phyloP scores from a whole-genome alignment of 2,329 filamentous ascomycete species.

The Blastomyces emzantsi region DNA sequence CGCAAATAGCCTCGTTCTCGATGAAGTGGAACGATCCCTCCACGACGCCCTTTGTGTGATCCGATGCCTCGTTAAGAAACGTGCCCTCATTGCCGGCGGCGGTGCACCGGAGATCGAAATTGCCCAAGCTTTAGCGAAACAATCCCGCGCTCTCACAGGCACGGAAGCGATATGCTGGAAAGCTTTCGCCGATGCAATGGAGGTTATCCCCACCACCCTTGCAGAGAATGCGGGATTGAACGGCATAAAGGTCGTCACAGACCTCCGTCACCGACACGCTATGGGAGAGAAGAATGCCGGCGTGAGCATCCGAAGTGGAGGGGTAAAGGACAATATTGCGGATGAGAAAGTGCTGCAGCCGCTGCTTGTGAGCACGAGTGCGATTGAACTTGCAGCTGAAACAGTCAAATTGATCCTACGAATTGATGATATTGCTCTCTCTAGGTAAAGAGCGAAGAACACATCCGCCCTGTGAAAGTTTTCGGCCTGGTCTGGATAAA shows the following conservation, averaged over 20 bases:
- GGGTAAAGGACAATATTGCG: slow-evolving; percentile 92
- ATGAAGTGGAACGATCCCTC: slow-evolving; percentile 92
- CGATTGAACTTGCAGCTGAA: slow-evolving; percentile 93
- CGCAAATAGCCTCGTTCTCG: slow-evolving; percentile 86
- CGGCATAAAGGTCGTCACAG: slow-evolving; percentile 97
- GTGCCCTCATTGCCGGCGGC: slow-evolving; percentile 94
- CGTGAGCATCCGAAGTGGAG: slow-evolving; percentile 95
- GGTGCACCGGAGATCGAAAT: slow-evolving; percentile 97
- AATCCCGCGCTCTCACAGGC: slow-evolving; percentile 72
- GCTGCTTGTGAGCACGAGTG: slow-evolving; percentile 90
- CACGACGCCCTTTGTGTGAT: slow-evolving; percentile 98
- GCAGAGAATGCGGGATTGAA: slow-evolving; percentile 97
- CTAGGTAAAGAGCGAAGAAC: slow-evolving; percentile 25
- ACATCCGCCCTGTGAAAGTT: neutral
- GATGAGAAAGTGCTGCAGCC: slow-evolving; percentile 97
- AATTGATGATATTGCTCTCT: slow-evolving; percentile 58
- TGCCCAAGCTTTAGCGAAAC: slow-evolving; percentile 72
- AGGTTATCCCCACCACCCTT: slow-evolving; percentile 91
- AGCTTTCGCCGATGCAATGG: slow-evolving; percentile 94
- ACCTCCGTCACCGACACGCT: slow-evolving; percentile 86
- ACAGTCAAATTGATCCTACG: slow-evolving; percentile 91
- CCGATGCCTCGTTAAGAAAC: slow-evolving; percentile 97
- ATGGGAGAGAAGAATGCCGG: slow-evolving; percentile 93
- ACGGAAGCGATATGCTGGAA: slow-evolving; percentile 99
- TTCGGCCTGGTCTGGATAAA: neutral